Conservation (phyloP, 352 stramenopile species). For the Achlya hypogyna region DNA sequence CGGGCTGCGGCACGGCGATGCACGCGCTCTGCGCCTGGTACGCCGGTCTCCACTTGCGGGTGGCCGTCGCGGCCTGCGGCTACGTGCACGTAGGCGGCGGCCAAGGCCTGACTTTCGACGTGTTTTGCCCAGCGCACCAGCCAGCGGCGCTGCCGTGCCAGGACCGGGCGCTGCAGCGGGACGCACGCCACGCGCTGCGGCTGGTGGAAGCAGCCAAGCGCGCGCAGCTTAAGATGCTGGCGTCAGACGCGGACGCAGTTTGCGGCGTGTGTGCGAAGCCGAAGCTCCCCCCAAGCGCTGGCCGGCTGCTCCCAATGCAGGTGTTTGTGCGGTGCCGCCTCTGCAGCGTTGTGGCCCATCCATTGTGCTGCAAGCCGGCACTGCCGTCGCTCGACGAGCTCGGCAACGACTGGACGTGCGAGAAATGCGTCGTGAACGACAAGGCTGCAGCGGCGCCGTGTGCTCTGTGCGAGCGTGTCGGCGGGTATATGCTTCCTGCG, state of each 20-base stretch:
- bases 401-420: conserved; percentile 79
- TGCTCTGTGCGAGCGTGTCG: conserved; percentile 49
- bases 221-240: conserved; percentile 21
- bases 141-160: conserved; percentile 33
- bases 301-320: conserved; percentile 20
- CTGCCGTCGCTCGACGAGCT: conserved; percentile 52
- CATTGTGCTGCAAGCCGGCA: conserved; percentile 69
- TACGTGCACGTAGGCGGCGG: conserved; percentile 69
- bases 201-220: neutral
- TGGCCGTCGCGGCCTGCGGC: conserved; percentile 33
- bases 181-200: neutral
- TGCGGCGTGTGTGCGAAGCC: conserved; percentile 76
- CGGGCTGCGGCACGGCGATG: conserved; percentile 49
- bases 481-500: conserved; percentile 71
- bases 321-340: conserved; percentile 81
- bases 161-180: conserved; percentile 29
- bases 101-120: conserved; percentile 53
- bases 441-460: conserved; percentile 34
- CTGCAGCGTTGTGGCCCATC: conserved; percentile 74
- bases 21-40: conserved; percentile 84
- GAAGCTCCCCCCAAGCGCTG: conserved; percentile 33
- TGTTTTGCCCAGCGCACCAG: conserved; percentile 54
- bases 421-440: conserved; percentile 51
- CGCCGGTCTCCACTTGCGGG: conserved; percentile 64
- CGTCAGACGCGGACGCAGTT: conserved; percentile 39